Conservation (phyloP, 2,329 filamentous ascomycete species). For the Colletotrichum sidae region DNA sequence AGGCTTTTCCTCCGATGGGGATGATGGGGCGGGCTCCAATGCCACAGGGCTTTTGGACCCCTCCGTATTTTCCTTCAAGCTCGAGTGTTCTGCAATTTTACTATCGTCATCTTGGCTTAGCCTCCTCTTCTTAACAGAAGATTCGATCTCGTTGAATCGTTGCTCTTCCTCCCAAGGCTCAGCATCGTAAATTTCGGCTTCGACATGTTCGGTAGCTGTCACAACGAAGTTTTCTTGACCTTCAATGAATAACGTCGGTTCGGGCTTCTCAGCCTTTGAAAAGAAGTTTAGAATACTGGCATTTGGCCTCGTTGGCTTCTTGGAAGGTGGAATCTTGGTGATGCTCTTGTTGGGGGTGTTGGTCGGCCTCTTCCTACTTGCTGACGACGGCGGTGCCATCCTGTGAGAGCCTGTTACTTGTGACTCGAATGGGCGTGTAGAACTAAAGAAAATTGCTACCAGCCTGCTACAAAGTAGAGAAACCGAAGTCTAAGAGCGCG, state of each 20-base stretch:
- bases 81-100: conserved; percentile 11
- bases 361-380: conserved; percentile 33
- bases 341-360: conserved; percentile 35
- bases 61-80: background rate
- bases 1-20: conserved; percentile 11
- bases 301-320: conserved; percentile 61
- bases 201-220: conserved; percentile 8
- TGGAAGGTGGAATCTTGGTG: conserved; percentile 36
- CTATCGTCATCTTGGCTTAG: conserved; percentile 44
- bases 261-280: conserved; percentile 72
- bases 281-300: conserved; percentile 81
- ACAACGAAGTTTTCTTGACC: conserved; percentile 27
- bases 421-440: background rate
- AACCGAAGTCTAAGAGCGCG: no score
- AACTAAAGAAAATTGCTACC: background rate
- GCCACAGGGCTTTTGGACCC: conserved; percentile 2
- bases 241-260: conserved; percentile 68
- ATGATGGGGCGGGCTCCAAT: conserved; percentile 15
- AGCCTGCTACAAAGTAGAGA: no score
- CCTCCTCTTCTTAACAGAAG: conserved; percentile 56
- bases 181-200: conserved; percentile 21
- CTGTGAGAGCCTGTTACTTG: background rate
- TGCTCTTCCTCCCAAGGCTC: conserved; percentile 28
- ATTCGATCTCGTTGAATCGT: conserved; percentile 50
- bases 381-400: conserved; percentile 35